These are phyloP conservation scores for Pseudozyma pruni DNA, from an alignment of 1,284 basidiomycete species.

Conservation along the genomic window DNA sequence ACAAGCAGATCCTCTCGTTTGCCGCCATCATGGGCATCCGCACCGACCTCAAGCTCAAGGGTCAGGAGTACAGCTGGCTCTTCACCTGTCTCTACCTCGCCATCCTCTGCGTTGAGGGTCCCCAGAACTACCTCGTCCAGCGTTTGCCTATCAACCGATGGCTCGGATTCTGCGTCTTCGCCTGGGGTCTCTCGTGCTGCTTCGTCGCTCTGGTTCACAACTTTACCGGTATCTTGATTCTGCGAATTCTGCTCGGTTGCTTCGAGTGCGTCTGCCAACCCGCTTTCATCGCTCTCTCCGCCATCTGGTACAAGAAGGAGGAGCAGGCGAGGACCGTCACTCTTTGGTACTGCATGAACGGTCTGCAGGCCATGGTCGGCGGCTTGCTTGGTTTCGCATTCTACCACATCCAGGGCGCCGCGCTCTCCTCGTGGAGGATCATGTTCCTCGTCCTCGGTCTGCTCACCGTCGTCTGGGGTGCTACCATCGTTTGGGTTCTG, in stretches of 20 bases:
- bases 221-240: conserved; percentile 50
- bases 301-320: conserved; percentile 49
- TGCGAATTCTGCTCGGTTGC: conserved; percentile 61
- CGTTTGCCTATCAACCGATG: conserved; percentile 54
- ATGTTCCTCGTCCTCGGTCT: conserved; percentile 68
- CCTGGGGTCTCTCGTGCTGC: conserved; percentile 50
- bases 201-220: conserved; percentile 51
- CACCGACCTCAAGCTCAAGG: conserved; percentile 57
- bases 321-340: conserved; percentile 50
- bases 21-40: conserved; percentile 73
- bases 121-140: conserved; percentile 55
- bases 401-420: conserved; percentile 69
- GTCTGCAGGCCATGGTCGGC: conserved; percentile 48
- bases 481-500: conserved; percentile 61
- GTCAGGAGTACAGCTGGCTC: conserved; percentile 60
- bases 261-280: conserved; percentile 61
- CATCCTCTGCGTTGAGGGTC: conserved; percentile 49
- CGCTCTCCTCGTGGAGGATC: conserved; percentile 73
- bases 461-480: conserved; percentile 44
- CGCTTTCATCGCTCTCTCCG: conserved; percentile 53
- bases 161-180: conserved; percentile 45
- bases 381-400: conserved; percentile 64
- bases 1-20: conserved; percentile 73
- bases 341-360: conserved; percentile 52
- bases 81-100: conserved; percentile 61